Base-by-base conservation (phyloP, 805 yeast species). In the Zygosaccharomyces bailii region DNA sequence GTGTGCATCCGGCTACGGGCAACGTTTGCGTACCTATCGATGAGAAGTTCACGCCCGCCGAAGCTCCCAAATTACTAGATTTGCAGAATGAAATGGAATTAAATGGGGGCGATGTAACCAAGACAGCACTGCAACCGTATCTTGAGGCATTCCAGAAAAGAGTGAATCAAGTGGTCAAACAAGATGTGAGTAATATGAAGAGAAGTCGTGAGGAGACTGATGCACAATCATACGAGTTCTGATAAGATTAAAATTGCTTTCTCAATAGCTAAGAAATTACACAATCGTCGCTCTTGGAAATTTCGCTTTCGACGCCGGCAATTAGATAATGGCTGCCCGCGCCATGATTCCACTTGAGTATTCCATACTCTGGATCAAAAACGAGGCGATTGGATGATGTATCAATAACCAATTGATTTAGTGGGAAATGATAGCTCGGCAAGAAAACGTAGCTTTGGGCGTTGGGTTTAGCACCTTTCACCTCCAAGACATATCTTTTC, bases 1-100 rank as follows among this genome's bases (percentile, higher is more conserved):
- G 98, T 70, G 82, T 93, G 34, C 99, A 93, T 64, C 99, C 99
- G 1, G 82, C 88, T 2, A 93, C 99, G 0, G 96, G 96, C 5
- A 84, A 86, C 56, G 86, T 93, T 2, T 93, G 98, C 77, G 96
- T 93, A 5, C 96, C 98, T 0, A 84, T 65, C 13, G 50, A 51
- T 24, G 61, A 55, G 18, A 13, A 44, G 6, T 93, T 91, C 59
- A 80, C 84, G 55, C 97, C 97, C 2, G 75, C 76, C 51, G 71
- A 69, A 9, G 90, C 95, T 1, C 98, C 98, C 13, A 86, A 81
- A 49, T 69, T 90, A 46, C 68, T 78, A 40, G 69, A 70, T 30
- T 65, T 91, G 18, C 82, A 85, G 46, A 66, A 70, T 19, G 90
- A 89, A 57, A 72, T 84, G 51, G 86, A 79, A 39, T 56, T 66